Base-by-base conservation (phyloP, 345 rosid species). In the Camelina sativa region DNA sequence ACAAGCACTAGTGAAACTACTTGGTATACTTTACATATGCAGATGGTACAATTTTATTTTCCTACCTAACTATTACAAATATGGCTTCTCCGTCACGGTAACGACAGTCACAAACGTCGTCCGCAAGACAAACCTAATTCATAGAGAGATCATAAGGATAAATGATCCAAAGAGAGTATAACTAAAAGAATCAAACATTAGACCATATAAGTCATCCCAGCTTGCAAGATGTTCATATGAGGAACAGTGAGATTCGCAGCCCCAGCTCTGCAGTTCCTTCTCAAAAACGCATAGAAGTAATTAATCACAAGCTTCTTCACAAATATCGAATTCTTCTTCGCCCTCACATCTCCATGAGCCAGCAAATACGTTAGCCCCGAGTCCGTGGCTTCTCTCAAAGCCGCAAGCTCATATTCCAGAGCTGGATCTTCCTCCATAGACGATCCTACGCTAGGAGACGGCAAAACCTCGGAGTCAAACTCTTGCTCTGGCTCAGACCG, bases 161-260 rank as follows among this genome's bases (percentile, higher is more conserved):
- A 19, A 56, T 57, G 57, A 47, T 65, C 38, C 30, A 17, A 40
- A 6, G 30, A 20, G 34, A 35, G 41, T 48, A 47, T 47, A 30
- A 4, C 17, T 3, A 25, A 56, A 47, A 41, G 69, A 60, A 66
- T 60, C 69, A 72, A 59, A 13, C 52, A 74, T 80, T 65, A 95
- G 63, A 91, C 99, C 93, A 90, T 86, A 71, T 92, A 90, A 23
- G 99, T 90, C 93, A 87, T 92, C 63, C 92, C 89, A 52, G 86
- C 97, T 81, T 90, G 86, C 71, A 95, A 60, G 82, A 90, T 86
- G 73, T 94, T 86, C 92, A 84, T 85, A 80, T 89, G 99, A 72
- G 99, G 99, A 58, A 90, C 96, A 34, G 89, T 86, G 83, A 89
- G 62, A 54, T 83, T 90, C 0, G 96, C 97, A 4, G 96, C 84